Conservation (phyloP, 345 rosid genomes). For the Murraya koenigii region DNA sequence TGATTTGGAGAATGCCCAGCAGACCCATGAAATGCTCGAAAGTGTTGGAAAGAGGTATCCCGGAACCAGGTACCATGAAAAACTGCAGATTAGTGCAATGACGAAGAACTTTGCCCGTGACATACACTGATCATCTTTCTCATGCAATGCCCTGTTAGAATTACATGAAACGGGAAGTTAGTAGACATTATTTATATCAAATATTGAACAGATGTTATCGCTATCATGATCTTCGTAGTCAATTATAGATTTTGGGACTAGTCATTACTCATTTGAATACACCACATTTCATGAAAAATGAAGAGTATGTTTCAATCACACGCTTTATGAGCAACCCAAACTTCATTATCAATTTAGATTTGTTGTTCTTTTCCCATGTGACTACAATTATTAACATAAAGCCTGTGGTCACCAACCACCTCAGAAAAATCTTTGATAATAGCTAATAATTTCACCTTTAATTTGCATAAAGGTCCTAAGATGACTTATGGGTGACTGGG, state of each 20-base stretch:
- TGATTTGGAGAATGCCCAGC: slow-evolving; percentile 80
- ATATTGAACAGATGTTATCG: neutral
- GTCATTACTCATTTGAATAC: neutral
- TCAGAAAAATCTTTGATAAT: neutral
- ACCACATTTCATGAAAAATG: neutral
- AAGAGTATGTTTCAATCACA: neutral
- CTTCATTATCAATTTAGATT: neutral
- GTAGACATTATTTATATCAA: neutral
- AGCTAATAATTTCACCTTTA: neutral
- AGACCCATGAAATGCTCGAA: slow-evolving; percentile 78
- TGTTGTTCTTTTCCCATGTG: neutral
- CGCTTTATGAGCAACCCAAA: neutral
- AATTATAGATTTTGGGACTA: neutral
- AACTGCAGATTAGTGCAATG: slow-evolving; percentile 70
- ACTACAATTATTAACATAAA: neutral
- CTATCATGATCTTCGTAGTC: too few relatives aligned
- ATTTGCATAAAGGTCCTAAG: neutral
- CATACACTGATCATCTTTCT: slow-evolving; percentile 67
- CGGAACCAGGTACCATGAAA: slow-evolving; percentile 68
- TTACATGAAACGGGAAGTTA: neutral
- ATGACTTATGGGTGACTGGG: too few relatives aligned
- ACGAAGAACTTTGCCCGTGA: slow-evolving; percentile 83
- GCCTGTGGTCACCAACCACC: neutral
- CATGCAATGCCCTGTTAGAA: slow-evolving; percentile 74
- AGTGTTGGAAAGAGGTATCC: slow-evolving; percentile 84